Base-by-base conservation (phyloP, 345 rosid species). In the Turritis glabra region DNA sequence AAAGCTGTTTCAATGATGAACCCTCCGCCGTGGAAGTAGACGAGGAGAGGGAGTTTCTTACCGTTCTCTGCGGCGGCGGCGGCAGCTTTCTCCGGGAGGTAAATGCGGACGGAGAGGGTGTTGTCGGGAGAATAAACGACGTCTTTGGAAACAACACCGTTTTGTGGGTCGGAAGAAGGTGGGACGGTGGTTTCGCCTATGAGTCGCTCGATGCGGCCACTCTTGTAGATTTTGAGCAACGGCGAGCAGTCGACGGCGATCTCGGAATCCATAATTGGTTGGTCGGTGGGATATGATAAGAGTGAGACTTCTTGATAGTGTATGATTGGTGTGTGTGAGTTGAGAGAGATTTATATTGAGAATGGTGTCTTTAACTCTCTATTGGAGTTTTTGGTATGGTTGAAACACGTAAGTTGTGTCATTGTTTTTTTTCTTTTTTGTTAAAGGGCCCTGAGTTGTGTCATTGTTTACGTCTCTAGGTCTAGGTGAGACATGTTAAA, bases 21-120 rank as follows among this genome's bases (percentile, higher is more conserved):
- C 27, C 79, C 88, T 14, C 91, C 86, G 1, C 91, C 91, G 23
- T 87, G 87, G 59, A 69, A 57, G 79, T 82, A 87, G 2, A 89
- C 81, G 4, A 91, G 80, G 14, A 91, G 77, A 12, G 88, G 87
- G 3, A 87, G 77, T 35, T 80, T 88, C 4, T 33, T 41, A 0
- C 76, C 52, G 63, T 67, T 67, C 60, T 9, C 77, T 4, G 32
- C 44, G n/a, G n/a, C 71, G 79, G 5, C 27, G 21, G 44, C 0
- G 11, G 17, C 10, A 0, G 23, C 15, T 55, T 62, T 30, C 71
- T 56, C 71, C 71, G 91, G 68, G 55, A 79, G 62, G 78, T 70
- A 84, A 17, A 86, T 44, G 12, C 85, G 80, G 13, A 79, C 80
- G 30, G 73, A 78, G 43, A 85, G 73, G 25, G 22, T 25, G 11